Base-by-base conservation (phyloP, 192 early-diverging fungal species). In the Entophlyctis luteolus region DNA sequence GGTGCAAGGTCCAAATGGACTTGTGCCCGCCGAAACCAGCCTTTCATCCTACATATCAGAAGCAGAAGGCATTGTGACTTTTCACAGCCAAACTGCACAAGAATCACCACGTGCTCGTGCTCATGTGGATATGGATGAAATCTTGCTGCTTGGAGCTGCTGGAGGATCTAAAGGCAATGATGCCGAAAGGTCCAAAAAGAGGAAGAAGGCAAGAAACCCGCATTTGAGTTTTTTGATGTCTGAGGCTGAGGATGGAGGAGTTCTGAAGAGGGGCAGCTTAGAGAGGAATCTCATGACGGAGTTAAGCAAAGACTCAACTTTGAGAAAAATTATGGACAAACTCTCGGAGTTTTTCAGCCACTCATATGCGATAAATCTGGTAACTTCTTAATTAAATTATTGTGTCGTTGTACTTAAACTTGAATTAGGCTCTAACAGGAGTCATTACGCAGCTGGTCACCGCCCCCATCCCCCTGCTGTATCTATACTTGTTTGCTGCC, bases 381-480 rank as follows among this genome's bases (percentile, higher is more conserved):
- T 70, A 2, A 47, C 32, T 39, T n/a, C 22, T 27, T 53, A 12
- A 65, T 12, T 57, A 2, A n/a, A 5, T 50, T 50, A 52, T 27
- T 39, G 36, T 20, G 16, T 14, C 20, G 29, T 16, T 50, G 46
- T 45, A 1, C 1, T 50, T 31, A 20, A 59, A 58, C 0, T 18
- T 38, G 1, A 8, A 35, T 28, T 33, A 70, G 68, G 92, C 93
- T 0, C 75, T 98, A 27, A 98, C 95, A 0, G 93, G 92, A 27
- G 89, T 95, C 27, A 73, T 98, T 29, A 84, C 90, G 0, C 88
- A 90, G n/a, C 75, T 98, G 55, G 87, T 88, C 1, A 75, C 91
- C n/a, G 34, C 48, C 16, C 72, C 73, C 3, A 58, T 65, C 31
- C 79, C 78, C 14, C 36, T 82, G 18, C 60, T 81, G 20, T 74